Evolutionary conservation across 192 early-diverging fungal genomes (phyloP).

Genomic region (Coemansia sp.): DNA sequence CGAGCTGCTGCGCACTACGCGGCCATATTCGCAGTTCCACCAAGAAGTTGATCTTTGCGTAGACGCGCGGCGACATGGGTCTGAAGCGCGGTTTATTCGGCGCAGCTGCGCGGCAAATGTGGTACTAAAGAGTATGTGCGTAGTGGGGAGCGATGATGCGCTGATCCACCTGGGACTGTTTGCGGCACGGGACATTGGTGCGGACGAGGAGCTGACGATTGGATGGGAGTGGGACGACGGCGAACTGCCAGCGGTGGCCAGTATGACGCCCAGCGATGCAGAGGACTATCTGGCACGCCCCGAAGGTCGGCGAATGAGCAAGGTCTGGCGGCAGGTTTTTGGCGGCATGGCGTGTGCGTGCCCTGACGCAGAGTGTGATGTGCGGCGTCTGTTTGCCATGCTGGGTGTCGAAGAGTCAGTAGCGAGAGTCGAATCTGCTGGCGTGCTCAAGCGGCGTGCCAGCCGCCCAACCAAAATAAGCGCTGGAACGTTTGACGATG

Average conservation of each 20-base stretch:
- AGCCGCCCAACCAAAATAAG: conserved; percentile 23
- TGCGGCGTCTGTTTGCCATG: conserved; percentile 46
- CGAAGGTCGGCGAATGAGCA: conserved; percentile 53
- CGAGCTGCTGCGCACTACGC: conserved; percentile 61
- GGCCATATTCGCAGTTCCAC: conserved; percentile 66
- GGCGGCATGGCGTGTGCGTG: conserved; percentile 46
- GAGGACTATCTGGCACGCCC: conserved; percentile 46
- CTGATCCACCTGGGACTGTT: conserved; percentile 69
- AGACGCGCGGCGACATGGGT: conserved; percentile 68
- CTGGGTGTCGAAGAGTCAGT: conserved; percentile 43
- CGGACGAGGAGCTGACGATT: conserved; percentile 69
- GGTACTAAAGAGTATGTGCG: conserved; percentile 61
- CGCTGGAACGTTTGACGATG: not conserved
- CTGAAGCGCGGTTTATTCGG: conserved; percentile 66
- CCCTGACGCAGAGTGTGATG: conserved; percentile 23
- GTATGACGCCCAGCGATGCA: conserved; percentile 32
- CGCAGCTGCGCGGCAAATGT: conserved; percentile 70
- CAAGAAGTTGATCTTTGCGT: conserved; percentile 66
- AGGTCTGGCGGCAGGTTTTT: conserved; percentile 57
- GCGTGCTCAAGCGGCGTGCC: conserved; percentile 24
- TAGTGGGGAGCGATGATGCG: conserved; percentile 46
- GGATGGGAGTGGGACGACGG: conserved; percentile 70
- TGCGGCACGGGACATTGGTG: conserved; percentile 57
- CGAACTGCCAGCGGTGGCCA: conserved; percentile 45
- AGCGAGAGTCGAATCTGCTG: conserved; percentile 8